Base-by-base conservation (phyloP, 768 basidiomycete genomes). In the Leccinellum rugosiceps region DNA sequence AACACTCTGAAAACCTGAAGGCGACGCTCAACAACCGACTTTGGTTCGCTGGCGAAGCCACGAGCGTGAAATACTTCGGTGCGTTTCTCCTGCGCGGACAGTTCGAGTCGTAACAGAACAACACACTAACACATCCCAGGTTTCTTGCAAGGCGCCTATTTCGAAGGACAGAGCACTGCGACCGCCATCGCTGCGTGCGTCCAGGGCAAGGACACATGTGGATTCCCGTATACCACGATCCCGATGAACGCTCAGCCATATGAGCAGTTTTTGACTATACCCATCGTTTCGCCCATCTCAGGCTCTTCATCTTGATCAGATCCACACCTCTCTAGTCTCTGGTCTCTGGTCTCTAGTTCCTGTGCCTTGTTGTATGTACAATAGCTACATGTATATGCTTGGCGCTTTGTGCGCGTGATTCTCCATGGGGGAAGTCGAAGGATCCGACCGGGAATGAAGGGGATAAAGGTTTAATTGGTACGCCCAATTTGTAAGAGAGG, bases 31-130 rank as follows among this genome's bases (percentile, higher is more conserved):
- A 72, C 4, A 60, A 70, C 35, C 73, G 76, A 8, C 72, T 87
- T 17, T 86, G 81, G 77, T 87, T 87, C 60, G 80, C 84, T 0
- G 86, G 85, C 5, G 85, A 87, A 66, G 83, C 80, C 7, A 85
- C 80, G 14, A 85, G 79, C 57, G 68, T 75, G 50, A 76, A 80
- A 59, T 82, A 83, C 71, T 86, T 77, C 60, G 85, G 84, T 83
- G 44, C 44, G 79, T 73, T 17, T 17, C 49, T n/a, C 3, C 14
- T n/a, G 10, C 7, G 15, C 38, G n/a, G 15, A n/a, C 17, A 38
- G 41, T 8, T 11, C 41, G 17, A 6, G 1, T 8, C 17, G 38
- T 41, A 31, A 31, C 2, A 31, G 10, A 31, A 31, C 11, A 10
- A 2, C 31, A 8, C 15, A 38, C 35, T 38, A 17, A 38, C 35